phyloP scores from a whole-genome alignment of 805 yeast species.

The Huiozyma naganishii region DNA sequence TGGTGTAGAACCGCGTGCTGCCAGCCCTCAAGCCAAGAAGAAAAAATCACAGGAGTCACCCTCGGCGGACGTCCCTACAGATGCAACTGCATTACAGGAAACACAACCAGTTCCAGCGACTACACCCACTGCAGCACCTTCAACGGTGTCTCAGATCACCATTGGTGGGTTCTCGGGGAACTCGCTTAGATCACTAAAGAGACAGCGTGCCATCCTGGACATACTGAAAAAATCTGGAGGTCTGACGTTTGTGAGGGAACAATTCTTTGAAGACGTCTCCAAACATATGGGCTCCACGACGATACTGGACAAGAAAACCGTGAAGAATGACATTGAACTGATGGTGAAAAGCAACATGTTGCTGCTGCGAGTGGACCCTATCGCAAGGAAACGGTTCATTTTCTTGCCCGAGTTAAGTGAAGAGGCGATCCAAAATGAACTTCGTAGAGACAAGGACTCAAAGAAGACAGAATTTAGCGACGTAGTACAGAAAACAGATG shows the following conservation, averaged over 20 bases:
- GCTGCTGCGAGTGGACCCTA: constrained; percentile 10
- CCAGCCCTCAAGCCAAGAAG: neutral
- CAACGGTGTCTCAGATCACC: constrained; percentile 3
- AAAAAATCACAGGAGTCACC: too few species aligned
- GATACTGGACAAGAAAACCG: constrained; percentile 43
- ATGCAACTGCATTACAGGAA: neutral
- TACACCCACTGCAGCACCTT: neutral
- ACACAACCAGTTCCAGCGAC: neutral
- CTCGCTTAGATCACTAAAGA: constrained; percentile 35
- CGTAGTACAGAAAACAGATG: constrained; percentile 23
- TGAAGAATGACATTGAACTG: constrained; percentile 33
- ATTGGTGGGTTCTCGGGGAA: constrained; percentile 30
- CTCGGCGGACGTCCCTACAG: neutral
- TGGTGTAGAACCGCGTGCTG: neutral
- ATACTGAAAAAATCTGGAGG: constrained; percentile 37
- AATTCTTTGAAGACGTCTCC: constrained; percentile 33
- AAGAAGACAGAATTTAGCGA: constrained; percentile 17
- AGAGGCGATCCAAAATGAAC: constrained; percentile 11
- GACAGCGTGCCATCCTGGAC: constrained; percentile 35
- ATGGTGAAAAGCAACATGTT: constrained; percentile 18
- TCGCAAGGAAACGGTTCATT: constrained; percentile 13
- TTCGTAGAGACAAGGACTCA: constrained; percentile 20
- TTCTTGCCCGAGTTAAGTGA: constrained; percentile 15
- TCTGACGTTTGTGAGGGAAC: constrained; percentile 33
- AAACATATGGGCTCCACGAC: constrained; percentile 31